Conservation (phyloP, 129 eudicot species). For the Tagetes erecta region DNA sequence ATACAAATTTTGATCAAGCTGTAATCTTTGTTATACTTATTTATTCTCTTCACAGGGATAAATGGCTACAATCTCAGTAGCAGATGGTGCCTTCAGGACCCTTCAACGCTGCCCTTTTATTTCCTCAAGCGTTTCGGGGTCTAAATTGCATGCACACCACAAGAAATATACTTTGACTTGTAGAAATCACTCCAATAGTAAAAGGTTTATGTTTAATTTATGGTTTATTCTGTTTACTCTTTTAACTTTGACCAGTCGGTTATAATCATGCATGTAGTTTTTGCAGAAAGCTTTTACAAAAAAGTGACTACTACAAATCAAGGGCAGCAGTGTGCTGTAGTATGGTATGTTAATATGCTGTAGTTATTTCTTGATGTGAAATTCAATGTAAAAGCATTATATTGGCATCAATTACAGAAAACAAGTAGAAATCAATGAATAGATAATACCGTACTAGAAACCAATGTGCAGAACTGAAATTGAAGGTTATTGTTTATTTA, state of each 20-base stretch:
- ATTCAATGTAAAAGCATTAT: neutral
- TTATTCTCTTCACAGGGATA: constrained; percentile 38
- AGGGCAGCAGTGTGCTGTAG: constrained; percentile 38
- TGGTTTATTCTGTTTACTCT: neutral
- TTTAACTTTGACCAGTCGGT: neutral
- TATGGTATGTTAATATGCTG: constrained; percentile 45
- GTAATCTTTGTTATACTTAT: neutral
- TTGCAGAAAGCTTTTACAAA: constrained; percentile 27
- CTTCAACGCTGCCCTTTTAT: constrained; percentile 24
- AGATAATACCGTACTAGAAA: neutral
- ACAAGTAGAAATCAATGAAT: neutral
- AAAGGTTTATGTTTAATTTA: constrained; percentile 26
- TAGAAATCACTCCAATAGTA: constrained; percentile 25
- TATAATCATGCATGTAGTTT: constrained; percentile 9
- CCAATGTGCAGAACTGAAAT: neutral
- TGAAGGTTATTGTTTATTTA: neutral
- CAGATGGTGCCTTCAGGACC: constrained; percentile 32
- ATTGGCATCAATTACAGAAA: neutral
- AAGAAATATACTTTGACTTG: constrained; percentile 25
- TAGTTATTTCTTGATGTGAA: constrained; percentile 5
- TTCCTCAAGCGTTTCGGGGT: constrained; percentile 16
- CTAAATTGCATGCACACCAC: constrained; percentile 18
- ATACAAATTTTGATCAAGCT: constrained; percentile 3
- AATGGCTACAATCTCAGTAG: constrained; percentile 41
- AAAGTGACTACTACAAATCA: constrained; percentile 29